phyloP scores from a whole-genome alignment of 306 rosid species.

The Alnus glutinosa region DNA sequence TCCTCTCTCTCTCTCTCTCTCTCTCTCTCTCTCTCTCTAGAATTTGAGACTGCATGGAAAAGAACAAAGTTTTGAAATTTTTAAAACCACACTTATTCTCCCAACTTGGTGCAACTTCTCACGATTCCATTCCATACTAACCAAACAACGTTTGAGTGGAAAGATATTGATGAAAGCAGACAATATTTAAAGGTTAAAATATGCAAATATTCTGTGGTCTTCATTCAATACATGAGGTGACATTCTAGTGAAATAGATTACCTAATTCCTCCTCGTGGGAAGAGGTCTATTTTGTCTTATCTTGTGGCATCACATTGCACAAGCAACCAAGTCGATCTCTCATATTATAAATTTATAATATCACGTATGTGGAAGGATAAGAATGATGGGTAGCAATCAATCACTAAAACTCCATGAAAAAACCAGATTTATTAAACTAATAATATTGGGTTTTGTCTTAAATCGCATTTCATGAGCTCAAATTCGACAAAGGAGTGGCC shows the following conservation, averaged over 20 bases:
- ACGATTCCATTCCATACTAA: not conserved
- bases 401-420: conserved; percentile 31
- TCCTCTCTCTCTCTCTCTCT: not conserved
- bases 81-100: not conserved
- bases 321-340: conserved; percentile 38
- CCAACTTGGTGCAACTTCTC: conserved; percentile 8
- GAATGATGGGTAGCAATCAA: conserved; percentile 42
- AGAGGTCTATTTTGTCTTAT: conserved; percentile 40
- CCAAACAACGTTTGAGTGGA: not conserved
- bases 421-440: conserved; percentile 34
- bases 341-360: conserved; percentile 11
- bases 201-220: conserved; percentile 6
- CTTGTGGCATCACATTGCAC: conserved; percentile 42
- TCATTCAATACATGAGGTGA: not conserved
- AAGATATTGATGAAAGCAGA: conserved; percentile 1
- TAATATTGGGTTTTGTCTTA: conserved; percentile 38
- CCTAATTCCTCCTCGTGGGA: conserved; percentile 26
- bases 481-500: conserved; percentile 80
- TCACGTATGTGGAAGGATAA: conserved; percentile 30
- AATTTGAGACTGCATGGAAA: not conserved
- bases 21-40: not conserved
- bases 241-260: conserved; percentile 13
- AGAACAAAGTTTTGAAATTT: not conserved
- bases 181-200: not conserved
- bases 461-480: conserved; percentile 45